Evolutionary conservation across 2,329 filamentous ascomycete genomes (phyloP).

Genomic region (Aspergillus sp.): DNA sequence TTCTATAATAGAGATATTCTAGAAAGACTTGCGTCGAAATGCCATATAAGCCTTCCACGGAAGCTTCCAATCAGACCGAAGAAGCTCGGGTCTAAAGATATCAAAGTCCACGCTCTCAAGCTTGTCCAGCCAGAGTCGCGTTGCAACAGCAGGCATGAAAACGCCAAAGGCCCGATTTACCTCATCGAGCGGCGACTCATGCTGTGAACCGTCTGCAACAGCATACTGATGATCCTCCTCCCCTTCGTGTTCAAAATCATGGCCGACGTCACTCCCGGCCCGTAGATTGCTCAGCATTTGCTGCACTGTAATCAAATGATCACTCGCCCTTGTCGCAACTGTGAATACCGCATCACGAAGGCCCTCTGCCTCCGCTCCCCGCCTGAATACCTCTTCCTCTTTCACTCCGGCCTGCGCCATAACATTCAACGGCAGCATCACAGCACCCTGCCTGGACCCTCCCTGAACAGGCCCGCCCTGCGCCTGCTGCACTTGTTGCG

Average conservation of each 20-base stretch:
- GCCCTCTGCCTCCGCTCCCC: conserved; percentile 74
- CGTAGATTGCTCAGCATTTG: conserved; percentile 85
- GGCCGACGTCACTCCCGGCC: conserved; percentile 71
- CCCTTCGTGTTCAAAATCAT: conserved; percentile 83
- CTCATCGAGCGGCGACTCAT: conserved; percentile 47
- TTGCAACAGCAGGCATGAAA: conserved; percentile 75
- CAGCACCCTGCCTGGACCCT: conserved; percentile 56
- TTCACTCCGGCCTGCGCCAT: conserved; percentile 79
- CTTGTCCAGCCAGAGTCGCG: conserved; percentile 73
- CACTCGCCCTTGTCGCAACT: conserved; percentile 89
- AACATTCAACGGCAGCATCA: conserved; percentile 82
- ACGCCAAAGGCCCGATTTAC: conserved; percentile 72
- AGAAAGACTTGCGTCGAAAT: conserved; percentile 55
- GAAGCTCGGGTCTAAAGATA: conserved; percentile 64
- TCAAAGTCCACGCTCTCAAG: conserved; percentile 84
- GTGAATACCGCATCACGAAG: conserved; percentile 87
- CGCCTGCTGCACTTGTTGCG: conserved; percentile 50
- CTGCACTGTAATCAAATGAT: conserved; percentile 89
- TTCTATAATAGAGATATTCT: conserved; percentile 12
- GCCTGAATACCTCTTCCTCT: conserved; percentile 86
- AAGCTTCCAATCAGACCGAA: conserved; percentile 75
- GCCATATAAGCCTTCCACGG: conserved; percentile 75
- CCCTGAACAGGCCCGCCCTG: conserved; percentile 44
- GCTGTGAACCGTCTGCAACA: not conserved
- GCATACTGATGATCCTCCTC: conserved; percentile 67